Evolutionary conservation across 768 basidiomycete species (phyloP), one percentile per base, ranked within the genome.

Genomic region (Termitomyces sp.): DNA sequence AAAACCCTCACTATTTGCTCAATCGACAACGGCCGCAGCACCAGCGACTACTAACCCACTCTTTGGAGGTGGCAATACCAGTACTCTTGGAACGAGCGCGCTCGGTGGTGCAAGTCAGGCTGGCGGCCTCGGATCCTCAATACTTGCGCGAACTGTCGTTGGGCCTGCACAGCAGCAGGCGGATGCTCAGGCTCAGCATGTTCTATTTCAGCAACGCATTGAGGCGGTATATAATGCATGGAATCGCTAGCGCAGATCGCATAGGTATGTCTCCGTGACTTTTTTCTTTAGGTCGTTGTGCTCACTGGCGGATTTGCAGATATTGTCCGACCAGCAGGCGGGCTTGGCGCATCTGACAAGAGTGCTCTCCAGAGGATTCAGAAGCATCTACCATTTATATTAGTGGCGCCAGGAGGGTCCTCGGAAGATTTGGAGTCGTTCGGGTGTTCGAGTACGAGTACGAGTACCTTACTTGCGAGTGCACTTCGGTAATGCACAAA

Each of bases 281-380:
- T n/a, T 52, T 51, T 50, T n/a, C 41, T 50, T 43, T 49, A 3
- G 1, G 3, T 4, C 4, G 10, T 30, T 26, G 13, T 61, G 50
- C 26, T 40, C 28, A 40, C 2, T 38, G 62, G 28, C 41, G 8
- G 26, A 46, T 54, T 8, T 50, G 3, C 14, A 91, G 88, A 89
- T 93, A 61, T 72, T 95, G 40, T 74, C 77, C 7, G 86, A 91
- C 62, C 86, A 94, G 68, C 93, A 94, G 68, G 81, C 84, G 0
- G 93, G 93, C 26, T 74, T 95, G 56, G 85, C 85, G 28, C 88
- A 93, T 69, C 75, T 95, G 54, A 92, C 89, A 8, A 89, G 85
- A 67, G 85, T 92, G 46, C 67, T 94, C n/a, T n/a, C 56, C 82
- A 86, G 57, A 78, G 76, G 60, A 81, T 81, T 64, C 71, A 84